These are phyloP conservation scores for Suhomyces emberorum DNA, from an alignment of 805 yeast species.

Conservation along the genomic window DNA sequence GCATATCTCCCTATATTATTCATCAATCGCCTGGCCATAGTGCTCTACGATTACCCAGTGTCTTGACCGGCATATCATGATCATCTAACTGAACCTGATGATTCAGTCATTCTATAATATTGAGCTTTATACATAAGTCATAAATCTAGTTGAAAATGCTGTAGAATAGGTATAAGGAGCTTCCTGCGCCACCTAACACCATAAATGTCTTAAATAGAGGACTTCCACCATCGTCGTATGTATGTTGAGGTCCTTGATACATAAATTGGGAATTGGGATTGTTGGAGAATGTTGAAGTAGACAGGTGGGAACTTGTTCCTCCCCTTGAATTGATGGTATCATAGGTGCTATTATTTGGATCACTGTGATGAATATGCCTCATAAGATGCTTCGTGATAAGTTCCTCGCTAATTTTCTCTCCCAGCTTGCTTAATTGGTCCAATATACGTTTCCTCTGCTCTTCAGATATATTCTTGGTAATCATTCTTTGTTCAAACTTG, in stretches of 20 bases:
- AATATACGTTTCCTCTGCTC: slow-evolving; percentile 32
- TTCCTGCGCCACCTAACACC: slow-evolving; percentile 31
- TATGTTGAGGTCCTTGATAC: slow-evolving; percentile 28
- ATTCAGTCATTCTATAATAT: slow-evolving; percentile 1
- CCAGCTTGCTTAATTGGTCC: slow-evolving; percentile 30
- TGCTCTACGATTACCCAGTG: too few species aligned
- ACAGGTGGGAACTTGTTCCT: not conserved
- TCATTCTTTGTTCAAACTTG: slow-evolving; percentile 43
- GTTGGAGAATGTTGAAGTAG: not conserved
- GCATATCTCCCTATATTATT: not conserved
- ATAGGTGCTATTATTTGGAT: slow-evolving; percentile 3
- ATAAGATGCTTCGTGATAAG: slow-evolving; percentile 40
- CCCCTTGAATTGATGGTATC: not conserved
- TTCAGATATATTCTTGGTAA: slow-evolving; percentile 27
- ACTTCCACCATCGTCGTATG: slow-evolving; percentile 11
- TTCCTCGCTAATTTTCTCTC: slow-evolving; percentile 37
- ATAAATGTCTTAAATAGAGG: slow-evolving; percentile 19
- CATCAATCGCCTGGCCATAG: too few species aligned
- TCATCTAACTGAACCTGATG: not conserved
- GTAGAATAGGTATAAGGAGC: slow-evolving; percentile 28
- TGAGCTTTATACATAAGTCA: slow-evolving; percentile 4
- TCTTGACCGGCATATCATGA: too few species aligned
- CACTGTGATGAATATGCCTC: slow-evolving; percentile 30
- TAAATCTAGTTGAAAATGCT: slow-evolving; percentile 8
- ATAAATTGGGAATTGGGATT: slow-evolving; percentile 24